Evolutionary conservation across 768 basidiomycete species (phyloP), one percentile per base, ranked within the genome.

Genomic region (Trametopsis cervina): DNA sequence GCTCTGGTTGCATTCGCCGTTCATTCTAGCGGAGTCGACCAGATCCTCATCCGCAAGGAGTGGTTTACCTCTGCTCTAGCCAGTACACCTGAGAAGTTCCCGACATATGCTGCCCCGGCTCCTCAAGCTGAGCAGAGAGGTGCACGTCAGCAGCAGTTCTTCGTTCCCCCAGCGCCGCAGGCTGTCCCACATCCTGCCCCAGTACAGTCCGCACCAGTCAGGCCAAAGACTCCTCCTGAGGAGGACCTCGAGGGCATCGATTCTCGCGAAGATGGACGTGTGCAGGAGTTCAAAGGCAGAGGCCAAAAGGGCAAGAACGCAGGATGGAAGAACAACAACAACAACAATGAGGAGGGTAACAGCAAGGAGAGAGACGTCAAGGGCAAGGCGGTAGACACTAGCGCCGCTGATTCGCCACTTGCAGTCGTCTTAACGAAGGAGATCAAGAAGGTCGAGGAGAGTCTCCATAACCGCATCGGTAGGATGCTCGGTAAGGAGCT

Each of bases 21-120:
- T n/a, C 89, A 91, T 60, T 82, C 85, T 15, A 79, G 77, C n/a
- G 89, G 89, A 29, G 89, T 92, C 12, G 89, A 92, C 60, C 89
- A 92, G 60, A 80, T 92, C 23, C 76, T 92, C 44, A 83, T 92
- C 56, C 79, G 85, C 54, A 86, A 80, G 63, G 89, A 92, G 59
- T 89, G 87, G 85, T 89, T 78, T 55, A 85, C 89, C 53, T 59
- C 69, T n/a, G 88, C 87, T 0, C 65, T 87, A 27, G 59, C 68
- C 5, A 64, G 70, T 15, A 70, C 81, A 4, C 63, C 66, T 9
- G 71, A 79, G 54, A 89, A 86, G 60, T 79, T 83, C 65, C 88
- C 88, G 15, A 33, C 69, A 21, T 71, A 74, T 55, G 59, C 49
- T 24, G 23, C 41, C 45, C 47, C 43, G 36, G 21, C 54, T 42